Base-by-base conservation (phyloP, 192 early-diverging fungal species). In the Coemansia sp. region DNA sequence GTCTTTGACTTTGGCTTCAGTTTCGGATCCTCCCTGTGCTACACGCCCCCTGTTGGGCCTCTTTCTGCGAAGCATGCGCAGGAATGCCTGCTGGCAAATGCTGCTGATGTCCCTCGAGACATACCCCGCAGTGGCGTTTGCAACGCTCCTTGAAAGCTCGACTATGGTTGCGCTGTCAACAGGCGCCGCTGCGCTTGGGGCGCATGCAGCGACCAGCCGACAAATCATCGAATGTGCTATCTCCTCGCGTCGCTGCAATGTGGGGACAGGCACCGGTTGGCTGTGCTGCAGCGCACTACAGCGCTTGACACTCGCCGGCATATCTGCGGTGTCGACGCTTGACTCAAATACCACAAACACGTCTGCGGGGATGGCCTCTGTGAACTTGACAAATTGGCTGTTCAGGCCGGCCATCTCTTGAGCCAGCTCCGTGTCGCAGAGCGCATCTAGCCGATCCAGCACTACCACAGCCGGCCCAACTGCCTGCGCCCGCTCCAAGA, bases 61-160 rank as follows among this genome's bases (percentile, higher is more conserved):
- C 22, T 14, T 35, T 30, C 34, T 30, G 14, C 67, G 56, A 9
- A 65, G 50, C 49, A 51, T 57, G 26, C 44, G 41, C 27, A 76
- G 28, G 9, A 53, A 34, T 24, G 67, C 56, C 28, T 76, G 72
- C 19, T 57, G 60, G 33, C 66, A 76, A 9, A 76, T 26, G 9
- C 34, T 39, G 18, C 28, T 35, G 20, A 76, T 56, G 14, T 76
- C 72, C 23, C 72, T 66, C 4, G 72, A 66, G 32, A 69, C 58
- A 44, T 76, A 76, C 11, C 72, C 72, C 2, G 72, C 56, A 19
- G 72, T 60, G 9, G 64, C 53, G 20, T 62, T 61, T 3, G 71
- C 71, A 23, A 74, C 59, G 2, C 45, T 46, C 17, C 23, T 38
- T 5, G 50, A 20, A 22, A 69, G 34, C 11, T 28, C 30, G 32